Conservation (phyloP, 768 basidiomycete species). For the Russula sp. region DNA sequence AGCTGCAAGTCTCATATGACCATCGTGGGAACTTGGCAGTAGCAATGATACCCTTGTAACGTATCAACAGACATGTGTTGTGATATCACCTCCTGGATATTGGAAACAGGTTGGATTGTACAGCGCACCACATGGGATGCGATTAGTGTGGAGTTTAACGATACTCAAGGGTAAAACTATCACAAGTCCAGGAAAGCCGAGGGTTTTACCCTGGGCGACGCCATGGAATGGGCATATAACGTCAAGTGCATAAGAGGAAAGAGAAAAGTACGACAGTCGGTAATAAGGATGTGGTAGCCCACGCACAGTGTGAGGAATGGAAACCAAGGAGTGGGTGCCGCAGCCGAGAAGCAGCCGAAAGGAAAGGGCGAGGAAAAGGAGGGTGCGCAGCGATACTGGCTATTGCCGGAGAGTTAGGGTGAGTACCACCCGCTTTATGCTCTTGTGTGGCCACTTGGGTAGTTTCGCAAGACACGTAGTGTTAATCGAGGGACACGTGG, state of each 20-base stretch:
- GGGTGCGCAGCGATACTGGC: background rate
- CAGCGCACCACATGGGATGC: slow-evolving; percentile 1
- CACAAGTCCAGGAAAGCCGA: slow-evolving; percentile 2
- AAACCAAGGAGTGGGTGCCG: background rate
- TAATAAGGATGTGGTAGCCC: slow-evolving; percentile 10
- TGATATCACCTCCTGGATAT: background rate
- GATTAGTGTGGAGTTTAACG: slow-evolving; percentile 10
- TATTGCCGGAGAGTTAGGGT: background rate
- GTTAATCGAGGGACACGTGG: background rate
- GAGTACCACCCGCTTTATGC: background rate
- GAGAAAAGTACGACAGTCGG: background rate
- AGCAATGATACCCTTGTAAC: background rate
- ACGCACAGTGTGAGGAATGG: background rate
- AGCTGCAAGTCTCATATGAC: background rate
- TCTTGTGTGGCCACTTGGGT: background rate
- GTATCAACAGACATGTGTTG: background rate
- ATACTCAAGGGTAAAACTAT: slow-evolving; percentile 6
- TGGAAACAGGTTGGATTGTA: background rate
- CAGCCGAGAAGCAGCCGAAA: background rate
- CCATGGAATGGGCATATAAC: background rate
- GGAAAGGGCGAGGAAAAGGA: background rate
- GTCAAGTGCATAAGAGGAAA: slow-evolving; percentile 8
- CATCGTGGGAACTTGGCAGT: background rate
- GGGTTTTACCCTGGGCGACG: slow-evolving; percentile 2
- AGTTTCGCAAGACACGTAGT: background rate